Evolutionary conservation across 2,329 filamentous ascomycete genomes (phyloP).

Genomic region (Trichoderma sp.): DNA sequence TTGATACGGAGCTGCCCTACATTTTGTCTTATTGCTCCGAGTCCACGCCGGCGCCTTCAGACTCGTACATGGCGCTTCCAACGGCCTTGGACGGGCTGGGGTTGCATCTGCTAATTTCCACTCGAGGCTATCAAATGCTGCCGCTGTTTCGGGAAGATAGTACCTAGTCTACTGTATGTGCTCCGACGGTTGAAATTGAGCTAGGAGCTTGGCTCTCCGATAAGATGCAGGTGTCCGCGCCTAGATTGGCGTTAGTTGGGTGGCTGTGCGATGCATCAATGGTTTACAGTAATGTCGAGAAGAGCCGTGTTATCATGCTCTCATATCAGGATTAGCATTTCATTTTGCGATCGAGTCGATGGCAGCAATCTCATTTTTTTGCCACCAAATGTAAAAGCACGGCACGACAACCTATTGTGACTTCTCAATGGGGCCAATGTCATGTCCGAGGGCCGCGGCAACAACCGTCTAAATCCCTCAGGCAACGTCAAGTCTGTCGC

Average conservation of each 20-base stretch:
- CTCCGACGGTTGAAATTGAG: background rate
- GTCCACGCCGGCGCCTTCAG: background rate
- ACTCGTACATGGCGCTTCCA: background rate
- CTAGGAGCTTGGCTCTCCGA: constrained; percentile 13
- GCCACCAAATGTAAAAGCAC: background rate
- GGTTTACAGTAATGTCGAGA: background rate
- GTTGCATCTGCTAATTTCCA: constrained; percentile 20
- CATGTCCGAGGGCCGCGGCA: background rate
- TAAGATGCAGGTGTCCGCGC: constrained; percentile 15
- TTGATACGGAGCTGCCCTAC: background rate
- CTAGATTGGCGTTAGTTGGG: background rate
- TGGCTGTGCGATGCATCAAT: background rate
- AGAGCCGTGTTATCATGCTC: background rate
- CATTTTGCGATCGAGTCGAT: background rate
- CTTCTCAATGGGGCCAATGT: background rate
- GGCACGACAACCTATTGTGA: background rate
- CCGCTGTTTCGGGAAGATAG: background rate
- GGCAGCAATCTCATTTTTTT: background rate
- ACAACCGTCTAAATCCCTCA: background rate
- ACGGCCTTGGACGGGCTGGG: background rate
- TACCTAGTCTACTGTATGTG: background rate
- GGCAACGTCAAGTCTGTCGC: background rate
- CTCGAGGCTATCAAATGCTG: background rate
- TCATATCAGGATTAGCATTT: background rate
- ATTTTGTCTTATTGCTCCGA: background rate